These are phyloP conservation scores for Xylaria castorea DNA, from an alignment of 495 filamentous ascomycete genomes.

Conservation along the genomic window DNA sequence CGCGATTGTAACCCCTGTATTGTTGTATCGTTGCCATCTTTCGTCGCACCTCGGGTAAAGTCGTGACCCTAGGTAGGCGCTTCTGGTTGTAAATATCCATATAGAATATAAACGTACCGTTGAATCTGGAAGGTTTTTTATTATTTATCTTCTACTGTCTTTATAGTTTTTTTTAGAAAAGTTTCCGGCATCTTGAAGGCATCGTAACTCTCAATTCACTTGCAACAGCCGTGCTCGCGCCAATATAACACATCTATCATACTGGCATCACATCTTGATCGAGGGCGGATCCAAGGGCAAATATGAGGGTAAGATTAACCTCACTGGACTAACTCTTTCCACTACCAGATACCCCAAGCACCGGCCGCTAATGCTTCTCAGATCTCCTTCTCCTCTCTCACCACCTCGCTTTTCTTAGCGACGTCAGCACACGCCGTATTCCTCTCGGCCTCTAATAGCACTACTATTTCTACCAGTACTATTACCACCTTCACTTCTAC, in stretches of 20 bases:
- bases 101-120: neutral
- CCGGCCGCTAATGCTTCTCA: neutral
- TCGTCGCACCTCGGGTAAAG: slow-evolving; percentile 6
- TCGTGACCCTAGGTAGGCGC: neutral
- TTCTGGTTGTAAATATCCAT: slow-evolving; percentile 5
- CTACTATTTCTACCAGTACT: neutral
- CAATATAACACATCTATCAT: neutral
- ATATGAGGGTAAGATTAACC: neutral
- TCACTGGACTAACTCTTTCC: neutral
- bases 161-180: neutral
- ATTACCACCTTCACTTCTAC: neutral
- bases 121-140: neutral
- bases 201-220: neutral
- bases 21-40: neutral
- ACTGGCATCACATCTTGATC: neutral
- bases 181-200: neutral
- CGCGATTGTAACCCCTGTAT: neutral
- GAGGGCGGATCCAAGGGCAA: neutral
- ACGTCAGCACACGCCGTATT: slow-evolving; percentile 4
- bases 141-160: neutral
- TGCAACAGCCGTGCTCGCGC: neutral
- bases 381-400: slow-evolving; percentile 22
- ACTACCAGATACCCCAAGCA: neutral
- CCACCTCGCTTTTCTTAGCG: slow-evolving; percentile 18
- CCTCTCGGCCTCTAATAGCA: slow-evolving; percentile 8